A percentile compares a stretch with the other conserved stretches of the same genome.
These are phyloP conservation scores for Pseudocercospora fuligena DNA, from an alignment of 2,329 filamentous ascomycete species.

Conservation along the genomic window DNA sequence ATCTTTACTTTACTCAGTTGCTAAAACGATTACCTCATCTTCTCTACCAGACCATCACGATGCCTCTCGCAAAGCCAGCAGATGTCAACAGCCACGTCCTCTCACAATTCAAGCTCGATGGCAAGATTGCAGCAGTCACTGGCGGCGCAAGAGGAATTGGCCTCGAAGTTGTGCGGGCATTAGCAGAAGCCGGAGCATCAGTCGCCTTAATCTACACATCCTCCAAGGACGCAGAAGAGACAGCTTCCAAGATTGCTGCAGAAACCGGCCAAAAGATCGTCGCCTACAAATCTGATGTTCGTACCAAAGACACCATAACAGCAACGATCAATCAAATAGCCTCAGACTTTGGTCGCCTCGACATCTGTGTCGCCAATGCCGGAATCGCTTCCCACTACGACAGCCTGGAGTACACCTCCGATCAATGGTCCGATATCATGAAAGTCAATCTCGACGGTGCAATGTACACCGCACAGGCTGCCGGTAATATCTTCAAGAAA, in stretches of 20 bases:
- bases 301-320: constrained; percentile 69
- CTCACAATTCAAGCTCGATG: constrained; percentile 73
- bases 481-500: constrained; percentile 84
- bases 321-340: constrained; percentile 72
- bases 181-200: constrained; percentile 83
- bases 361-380: constrained; percentile 87
- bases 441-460: constrained; percentile 74
- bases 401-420: constrained; percentile 25
- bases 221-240: constrained; percentile 57
- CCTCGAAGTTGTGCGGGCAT: constrained; percentile 84
- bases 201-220: constrained; percentile 90
- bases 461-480: constrained; percentile 79
- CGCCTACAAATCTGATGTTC: constrained; percentile 75
- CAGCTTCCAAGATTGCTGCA: constrained; percentile 22
- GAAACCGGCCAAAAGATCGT: constrained; percentile 29
- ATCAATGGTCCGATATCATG: constrained; percentile 57
- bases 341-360: constrained; percentile 71
- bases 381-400: constrained; percentile 73
- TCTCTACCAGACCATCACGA: constrained; percentile 11
- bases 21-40: neutral
- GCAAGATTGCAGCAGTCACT: constrained; percentile 79
- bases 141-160: constrained; percentile 86
- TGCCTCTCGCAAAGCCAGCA: constrained; percentile 33
- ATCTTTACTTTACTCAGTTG: neutral
- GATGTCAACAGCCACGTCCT: constrained; percentile 26